Conservation (phyloP, 192 early-diverging fungal genomes). For the Polychytrium aggregatum region DNA sequence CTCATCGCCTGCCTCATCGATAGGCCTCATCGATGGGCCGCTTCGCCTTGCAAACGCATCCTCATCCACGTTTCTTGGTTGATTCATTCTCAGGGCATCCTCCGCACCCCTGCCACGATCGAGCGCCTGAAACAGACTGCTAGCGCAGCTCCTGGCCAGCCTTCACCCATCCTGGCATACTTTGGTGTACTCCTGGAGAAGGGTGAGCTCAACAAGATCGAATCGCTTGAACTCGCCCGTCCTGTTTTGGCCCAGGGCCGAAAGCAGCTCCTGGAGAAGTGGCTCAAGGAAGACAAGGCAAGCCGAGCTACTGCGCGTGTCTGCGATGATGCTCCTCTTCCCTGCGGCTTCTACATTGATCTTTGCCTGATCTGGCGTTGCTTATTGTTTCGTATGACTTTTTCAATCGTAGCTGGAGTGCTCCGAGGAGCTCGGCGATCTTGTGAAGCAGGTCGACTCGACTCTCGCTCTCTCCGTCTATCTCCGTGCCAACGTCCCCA, state of each 20-base stretch:
- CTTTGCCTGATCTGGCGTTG: not conserved
- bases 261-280: constrained; percentile 92
- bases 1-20: too few relatives aligned
- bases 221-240: constrained; percentile 85
- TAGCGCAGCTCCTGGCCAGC: constrained; percentile 55
- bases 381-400: not conserved
- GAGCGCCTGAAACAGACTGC: constrained; percentile 84
- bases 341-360: not conserved
- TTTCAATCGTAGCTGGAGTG: constrained; percentile 62
- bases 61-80: constrained; percentile 2
- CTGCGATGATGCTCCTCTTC: too few relatives aligned
- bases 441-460: constrained; percentile 82
- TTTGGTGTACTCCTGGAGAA: constrained; percentile 93
- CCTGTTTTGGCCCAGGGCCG: constrained; percentile 82
- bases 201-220: constrained; percentile 86
- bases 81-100: constrained; percentile 59
- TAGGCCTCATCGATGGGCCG: too few relatives aligned
- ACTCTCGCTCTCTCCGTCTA: constrained; percentile 92
- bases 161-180: constrained; percentile 93
- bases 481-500: constrained; percentile 82
- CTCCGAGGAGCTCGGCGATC: constrained; percentile 96
- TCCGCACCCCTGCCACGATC: constrained; percentile 89
- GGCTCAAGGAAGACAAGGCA: constrained; percentile 94
- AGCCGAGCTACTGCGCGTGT: too few relatives aligned
- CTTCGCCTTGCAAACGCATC: too few relatives aligned